phyloP scores from a whole-genome alignment of 2,329 filamentous ascomycete genomes.

The Aspergillus bombycis region DNA sequence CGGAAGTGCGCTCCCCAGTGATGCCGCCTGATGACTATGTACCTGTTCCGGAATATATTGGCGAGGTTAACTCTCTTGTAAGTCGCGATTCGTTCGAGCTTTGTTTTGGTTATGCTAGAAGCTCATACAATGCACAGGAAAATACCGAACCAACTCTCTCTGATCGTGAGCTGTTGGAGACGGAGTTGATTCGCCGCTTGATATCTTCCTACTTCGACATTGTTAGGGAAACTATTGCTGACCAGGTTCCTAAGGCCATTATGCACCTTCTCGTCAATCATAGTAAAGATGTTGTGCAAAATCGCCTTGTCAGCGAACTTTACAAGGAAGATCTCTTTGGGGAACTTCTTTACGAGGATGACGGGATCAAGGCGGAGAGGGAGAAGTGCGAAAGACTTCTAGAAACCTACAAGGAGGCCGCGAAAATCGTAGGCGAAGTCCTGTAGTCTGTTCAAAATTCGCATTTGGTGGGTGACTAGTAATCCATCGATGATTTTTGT shows the following conservation, averaged over 20 bases:
- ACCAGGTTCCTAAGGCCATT: conserved; percentile 97
- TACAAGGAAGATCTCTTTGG: conserved; percentile 92
- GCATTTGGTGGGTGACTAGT: not conserved
- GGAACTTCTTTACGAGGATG: conserved; percentile 95
- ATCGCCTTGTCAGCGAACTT: conserved; percentile 89
- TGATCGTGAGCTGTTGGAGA: conserved; percentile 95
- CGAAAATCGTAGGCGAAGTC: conserved; percentile 97
- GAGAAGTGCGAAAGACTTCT: conserved; percentile 98
- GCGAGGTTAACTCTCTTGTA: conserved; percentile 53
- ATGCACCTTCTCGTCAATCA: conserved; percentile 99
- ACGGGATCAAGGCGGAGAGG: conserved; percentile 93
- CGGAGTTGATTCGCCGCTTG: conserved; percentile 91
- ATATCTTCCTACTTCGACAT: conserved; percentile 99
- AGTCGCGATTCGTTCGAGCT: conserved; percentile 31
- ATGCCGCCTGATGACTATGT: conserved; percentile 50
- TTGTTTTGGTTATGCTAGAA: not conserved
- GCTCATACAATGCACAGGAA: conserved; percentile 29
- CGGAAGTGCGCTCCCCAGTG: conserved; percentile 52
- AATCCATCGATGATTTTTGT: not conserved
- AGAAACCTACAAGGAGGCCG: conserved; percentile 93
- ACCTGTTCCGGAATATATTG: conserved; percentile 41
- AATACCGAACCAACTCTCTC: conserved; percentile 81
- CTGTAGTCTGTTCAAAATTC: conserved; percentile 56
- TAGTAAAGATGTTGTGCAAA: conserved; percentile 97
- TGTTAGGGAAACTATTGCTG: conserved; percentile 95